Conservation (phyloP, 495 filamentous ascomycete species). For the Ramalina peruviana region DNA sequence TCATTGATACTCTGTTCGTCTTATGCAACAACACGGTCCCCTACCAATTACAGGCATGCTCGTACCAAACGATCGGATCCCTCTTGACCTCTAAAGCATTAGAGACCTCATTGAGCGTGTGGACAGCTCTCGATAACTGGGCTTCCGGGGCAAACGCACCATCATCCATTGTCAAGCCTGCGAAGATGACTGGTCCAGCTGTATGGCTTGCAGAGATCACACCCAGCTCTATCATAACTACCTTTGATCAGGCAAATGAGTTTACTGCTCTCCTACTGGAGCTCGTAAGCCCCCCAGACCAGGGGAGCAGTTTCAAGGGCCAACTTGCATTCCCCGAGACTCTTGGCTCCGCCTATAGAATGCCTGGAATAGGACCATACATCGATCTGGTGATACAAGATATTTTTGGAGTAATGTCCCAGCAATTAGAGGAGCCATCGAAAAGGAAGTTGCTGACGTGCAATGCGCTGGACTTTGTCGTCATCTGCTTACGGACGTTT, state of each 20-base stretch:
- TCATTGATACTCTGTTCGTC: slow-evolving; percentile 52
- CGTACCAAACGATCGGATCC: slow-evolving; percentile 54
- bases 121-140: slow-evolving; percentile 59
- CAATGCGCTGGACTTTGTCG: slow-evolving; percentile 66
- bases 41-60: slow-evolving; percentile 58
- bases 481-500: slow-evolving; percentile 62
- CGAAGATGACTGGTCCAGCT: slow-evolving; percentile 25
- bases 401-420: slow-evolving; percentile 49
- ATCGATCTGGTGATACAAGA: slow-evolving; percentile 75
- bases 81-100: slow-evolving; percentile 51
- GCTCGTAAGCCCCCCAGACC: slow-evolving; percentile 47
- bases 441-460: slow-evolving; percentile 58
- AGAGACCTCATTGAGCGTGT: slow-evolving; percentile 48
- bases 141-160: slow-evolving; percentile 39
- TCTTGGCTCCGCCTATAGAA: slow-evolving; percentile 63
- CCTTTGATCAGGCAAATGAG: slow-evolving; percentile 68
- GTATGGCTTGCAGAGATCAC: slow-evolving; percentile 37
- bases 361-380: slow-evolving; percentile 81
- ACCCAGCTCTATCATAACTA: slow-evolving; percentile 46
- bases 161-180: slow-evolving; percentile 20
- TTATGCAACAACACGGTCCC: slow-evolving; percentile 56
- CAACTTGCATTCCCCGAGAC: slow-evolving; percentile 75
- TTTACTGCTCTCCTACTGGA: slow-evolving; percentile 61
- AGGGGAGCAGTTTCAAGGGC: slow-evolving; percentile 48
- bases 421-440: slow-evolving; percentile 42